Percentiles rank a stretch among this genome's conserved stretches.
Evolutionary conservation across 2,329 filamentous ascomycete species (phyloP).

Genomic region (Neocucurbitaria cava): DNA sequence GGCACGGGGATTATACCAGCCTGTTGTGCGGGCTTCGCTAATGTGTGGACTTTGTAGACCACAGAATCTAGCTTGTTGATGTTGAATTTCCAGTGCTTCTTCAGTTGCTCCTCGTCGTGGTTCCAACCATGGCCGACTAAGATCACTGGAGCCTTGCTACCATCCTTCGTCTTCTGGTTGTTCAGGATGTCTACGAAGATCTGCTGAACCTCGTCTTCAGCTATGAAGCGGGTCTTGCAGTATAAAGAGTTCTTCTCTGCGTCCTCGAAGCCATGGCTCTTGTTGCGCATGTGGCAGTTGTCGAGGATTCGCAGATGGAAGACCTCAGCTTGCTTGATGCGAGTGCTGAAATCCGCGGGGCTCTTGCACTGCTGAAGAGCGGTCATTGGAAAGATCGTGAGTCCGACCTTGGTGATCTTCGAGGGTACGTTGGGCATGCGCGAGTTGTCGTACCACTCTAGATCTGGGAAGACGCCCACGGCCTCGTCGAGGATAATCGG

Average conservation of each 20-base stretch:
- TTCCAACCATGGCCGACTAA: not conserved
- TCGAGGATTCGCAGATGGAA: slow-evolving; percentile 3
- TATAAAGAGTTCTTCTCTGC: not conserved
- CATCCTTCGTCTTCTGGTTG: not conserved
- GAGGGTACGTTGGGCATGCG: not conserved
- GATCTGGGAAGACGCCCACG: not conserved
- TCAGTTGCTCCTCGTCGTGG: not conserved
- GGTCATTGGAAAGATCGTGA: not conserved
- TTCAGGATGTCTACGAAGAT: not conserved
- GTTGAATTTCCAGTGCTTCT: not conserved
- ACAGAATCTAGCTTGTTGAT: not conserved
- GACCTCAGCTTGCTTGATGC: not conserved
- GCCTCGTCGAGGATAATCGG: not conserved
- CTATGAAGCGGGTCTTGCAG: not conserved
- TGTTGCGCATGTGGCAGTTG: slow-evolving; percentile 5
- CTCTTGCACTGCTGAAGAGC: not conserved
- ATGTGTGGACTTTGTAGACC: not conserved
- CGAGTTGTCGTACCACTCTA: not conserved
- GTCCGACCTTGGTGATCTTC: not conserved
- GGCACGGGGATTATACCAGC: not conserved
- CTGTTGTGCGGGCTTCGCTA: not conserved
- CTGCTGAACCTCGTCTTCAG: not conserved
- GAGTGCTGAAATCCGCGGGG: not conserved
- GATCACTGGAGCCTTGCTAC: not conserved
- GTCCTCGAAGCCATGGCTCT: not conserved